Conservation (phyloP, 306 rosid genomes). For the Citrullus mucosospermus region DNA sequence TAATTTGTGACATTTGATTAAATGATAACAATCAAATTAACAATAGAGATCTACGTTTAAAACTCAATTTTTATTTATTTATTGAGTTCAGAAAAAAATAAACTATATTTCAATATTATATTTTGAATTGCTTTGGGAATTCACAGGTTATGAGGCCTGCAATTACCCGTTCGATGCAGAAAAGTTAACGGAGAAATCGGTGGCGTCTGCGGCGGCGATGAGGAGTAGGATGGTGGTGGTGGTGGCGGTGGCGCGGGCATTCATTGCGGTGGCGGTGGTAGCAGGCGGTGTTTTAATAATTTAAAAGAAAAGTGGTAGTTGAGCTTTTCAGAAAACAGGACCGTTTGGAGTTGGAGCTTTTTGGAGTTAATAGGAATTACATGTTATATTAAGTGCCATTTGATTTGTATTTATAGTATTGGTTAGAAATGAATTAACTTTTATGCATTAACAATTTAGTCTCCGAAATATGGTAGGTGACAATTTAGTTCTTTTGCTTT, state of each 20-base stretch:
- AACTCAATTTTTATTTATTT: too few relatives aligned
- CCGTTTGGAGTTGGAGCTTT: not conserved
- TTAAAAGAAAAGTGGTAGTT: not conserved
- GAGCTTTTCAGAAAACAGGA: not conserved
- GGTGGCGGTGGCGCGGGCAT: not conserved
- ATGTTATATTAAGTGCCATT: not conserved
- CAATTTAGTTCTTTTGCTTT: too few relatives aligned
- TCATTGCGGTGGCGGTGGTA: not conserved
- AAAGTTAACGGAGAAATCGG: slow-evolving; percentile 19
- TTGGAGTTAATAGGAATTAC: not conserved
- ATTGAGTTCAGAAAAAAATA: too few relatives aligned
- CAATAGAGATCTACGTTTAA: too few relatives aligned
- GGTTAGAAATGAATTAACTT: too few relatives aligned
- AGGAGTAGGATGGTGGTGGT: not conserved
- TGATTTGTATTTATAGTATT: not conserved
- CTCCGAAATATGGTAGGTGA: too few relatives aligned
- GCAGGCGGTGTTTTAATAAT: not conserved
- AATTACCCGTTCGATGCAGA: slow-evolving; percentile 21
- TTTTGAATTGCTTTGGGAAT: not conserved
- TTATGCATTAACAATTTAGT: too few relatives aligned
- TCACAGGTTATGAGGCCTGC: slow-evolving; percentile 39
- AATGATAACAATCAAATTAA: too few relatives aligned
- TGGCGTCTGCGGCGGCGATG: slow-evolving; percentile 15
- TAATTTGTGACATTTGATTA: too few relatives aligned
- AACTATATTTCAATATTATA: too few relatives aligned